Base-by-base conservation (phyloP, 2,329 filamentous ascomycete genomes). In the Colletotrichum shisoi region DNA sequence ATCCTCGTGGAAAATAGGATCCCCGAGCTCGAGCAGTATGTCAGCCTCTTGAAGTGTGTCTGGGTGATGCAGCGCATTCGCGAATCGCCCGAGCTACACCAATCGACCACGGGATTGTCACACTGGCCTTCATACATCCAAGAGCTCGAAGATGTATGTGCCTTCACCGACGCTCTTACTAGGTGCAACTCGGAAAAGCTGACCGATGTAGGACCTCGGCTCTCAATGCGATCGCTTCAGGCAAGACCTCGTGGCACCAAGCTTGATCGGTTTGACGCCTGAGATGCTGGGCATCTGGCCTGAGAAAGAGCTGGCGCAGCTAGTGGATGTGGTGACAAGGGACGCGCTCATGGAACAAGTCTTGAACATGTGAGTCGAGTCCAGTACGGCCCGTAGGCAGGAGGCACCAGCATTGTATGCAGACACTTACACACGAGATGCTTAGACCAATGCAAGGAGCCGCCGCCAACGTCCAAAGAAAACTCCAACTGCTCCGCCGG, bases 91-190 rank as follows among this genome's bases (percentile, higher is more conserved):
- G 49, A 71, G 44, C 58, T 76, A 1, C 52, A 46, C 5, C 31
- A 63, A 3, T 63, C 68, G 0, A 21, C 37, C 12, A 49, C 67
- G 1, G 52, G 63, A 7, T 72, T 74, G 19, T 78, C 75, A 2
- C 76, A 78, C 39, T 78, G 76, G 76, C 76, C 76, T 17, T 78
- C 76, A 0, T 78, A 76, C 31, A 62, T 72, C 13, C 70, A 69
- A 9, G 73, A 78, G 56, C 71, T 78, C 2, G 74, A 77, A 64
- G 72, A 76, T 42, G 75, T 77, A 57, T 71, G 75, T 13, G 39
- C 11, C 3, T 34, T 11, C 21, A n/a, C 17, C 2, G 19, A 7
- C 27, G 24, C n/a, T 12, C 1, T 7, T 9, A 15, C 21, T 13
- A 17, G 31, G 3, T 8, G 5, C 17, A 44, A n/a, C 15, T n/a